phyloP scores from a whole-genome alignment of 345 rosid genomes.

The Citrus medica region DNA sequence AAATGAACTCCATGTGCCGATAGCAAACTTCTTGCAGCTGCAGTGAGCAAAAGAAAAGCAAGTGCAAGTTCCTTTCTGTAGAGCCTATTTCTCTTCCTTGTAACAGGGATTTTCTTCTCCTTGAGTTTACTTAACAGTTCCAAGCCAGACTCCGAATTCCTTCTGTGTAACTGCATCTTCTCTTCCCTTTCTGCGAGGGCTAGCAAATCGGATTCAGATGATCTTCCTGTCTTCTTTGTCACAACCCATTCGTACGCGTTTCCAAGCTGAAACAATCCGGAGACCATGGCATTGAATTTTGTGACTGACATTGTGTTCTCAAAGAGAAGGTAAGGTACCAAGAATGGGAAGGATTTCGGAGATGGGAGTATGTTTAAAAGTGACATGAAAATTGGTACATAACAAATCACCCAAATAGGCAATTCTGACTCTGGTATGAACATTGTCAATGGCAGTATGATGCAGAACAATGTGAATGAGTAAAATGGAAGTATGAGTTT shows the following conservation, averaged over 20 bases:
- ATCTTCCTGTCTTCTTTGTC: slow-evolving; percentile 82
- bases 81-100: slow-evolving; percentile 54
- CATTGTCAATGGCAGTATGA: slow-evolving; percentile 89
- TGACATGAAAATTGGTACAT: slow-evolving; percentile 78
- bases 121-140: slow-evolving; percentile 58
- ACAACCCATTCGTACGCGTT: slow-evolving; percentile 91
- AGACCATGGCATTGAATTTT: slow-evolving; percentile 92
- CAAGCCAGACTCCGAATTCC: slow-evolving; percentile 71
- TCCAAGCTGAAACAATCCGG: slow-evolving; percentile 87
- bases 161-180: slow-evolving; percentile 58
- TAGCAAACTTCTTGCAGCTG: slow-evolving; percentile 74
- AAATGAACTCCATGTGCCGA: slow-evolving; percentile 92
- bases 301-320: slow-evolving; percentile 96
- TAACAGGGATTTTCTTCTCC: slow-evolving; percentile 30
- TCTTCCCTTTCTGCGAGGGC: slow-evolving; percentile 71
- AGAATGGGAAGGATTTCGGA: slow-evolving; percentile 88
- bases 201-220: slow-evolving; percentile 74
- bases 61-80: slow-evolving; percentile 80
- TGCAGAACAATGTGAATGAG: slow-evolving; percentile 90
- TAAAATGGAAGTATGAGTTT: slow-evolving; percentile 87
- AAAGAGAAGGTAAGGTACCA: slow-evolving; percentile 79
- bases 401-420: slow-evolving; percentile 86
- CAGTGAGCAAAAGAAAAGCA: slow-evolving; percentile 77
- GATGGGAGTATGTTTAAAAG: slow-evolving; percentile 74
- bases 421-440: slow-evolving; percentile 86